A percentile compares a stretch with the other conserved stretches of the same genome.
These are phyloP conservation scores for Candida awuae DNA, from an alignment of 805 yeast species.

Conservation along the genomic window DNA sequence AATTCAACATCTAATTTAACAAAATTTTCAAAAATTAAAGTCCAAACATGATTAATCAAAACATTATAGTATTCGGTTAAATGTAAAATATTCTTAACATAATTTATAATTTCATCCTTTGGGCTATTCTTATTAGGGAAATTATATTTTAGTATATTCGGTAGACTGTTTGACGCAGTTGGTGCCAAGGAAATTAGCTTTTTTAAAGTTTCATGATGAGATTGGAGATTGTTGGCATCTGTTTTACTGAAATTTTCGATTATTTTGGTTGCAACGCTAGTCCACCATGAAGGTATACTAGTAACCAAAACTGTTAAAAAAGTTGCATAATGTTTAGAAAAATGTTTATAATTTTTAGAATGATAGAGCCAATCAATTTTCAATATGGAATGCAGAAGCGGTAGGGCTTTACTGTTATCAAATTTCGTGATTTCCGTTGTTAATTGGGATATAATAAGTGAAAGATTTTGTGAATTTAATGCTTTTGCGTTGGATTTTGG, in stretches of 20 bases:
- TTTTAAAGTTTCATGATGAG: slow-evolving; percentile 60
- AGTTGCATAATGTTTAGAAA: slow-evolving; percentile 51
- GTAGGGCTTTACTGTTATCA: slow-evolving; percentile 45
- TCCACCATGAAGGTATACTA: slow-evolving; percentile 84
- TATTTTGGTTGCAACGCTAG: slow-evolving; percentile 67
- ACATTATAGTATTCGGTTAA: slow-evolving; percentile 68
- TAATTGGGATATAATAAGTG: slow-evolving; percentile 47
- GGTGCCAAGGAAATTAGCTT: slow-evolving; percentile 71
- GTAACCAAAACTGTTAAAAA: slow-evolving; percentile 75
- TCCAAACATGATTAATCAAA: slow-evolving; percentile 69
- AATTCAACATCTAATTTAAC: slow-evolving; percentile 88
- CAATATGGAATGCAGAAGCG: slow-evolving; percentile 55
- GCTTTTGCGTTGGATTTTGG: slow-evolving; percentile 48
- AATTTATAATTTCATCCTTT: slow-evolving; percentile 47
- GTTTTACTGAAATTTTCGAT: slow-evolving; percentile 47
- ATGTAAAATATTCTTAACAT: slow-evolving; percentile 54
- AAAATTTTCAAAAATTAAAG: slow-evolving; percentile 65
- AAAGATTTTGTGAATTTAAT: slow-evolving; percentile 44
- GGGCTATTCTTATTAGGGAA: slow-evolving; percentile 78
- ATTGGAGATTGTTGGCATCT: slow-evolving; percentile 12
- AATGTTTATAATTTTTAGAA: slow-evolving; percentile 26
- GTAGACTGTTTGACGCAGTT: slow-evolving; percentile 63
- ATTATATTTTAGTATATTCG: slow-evolving; percentile 43
- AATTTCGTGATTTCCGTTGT: slow-evolving; percentile 60
- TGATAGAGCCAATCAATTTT: slow-evolving; percentile 52